These are phyloP conservation scores for Amaranthus hypochondriacus DNA, from an alignment of 148 eudicot species.

Conservation along the genomic window DNA sequence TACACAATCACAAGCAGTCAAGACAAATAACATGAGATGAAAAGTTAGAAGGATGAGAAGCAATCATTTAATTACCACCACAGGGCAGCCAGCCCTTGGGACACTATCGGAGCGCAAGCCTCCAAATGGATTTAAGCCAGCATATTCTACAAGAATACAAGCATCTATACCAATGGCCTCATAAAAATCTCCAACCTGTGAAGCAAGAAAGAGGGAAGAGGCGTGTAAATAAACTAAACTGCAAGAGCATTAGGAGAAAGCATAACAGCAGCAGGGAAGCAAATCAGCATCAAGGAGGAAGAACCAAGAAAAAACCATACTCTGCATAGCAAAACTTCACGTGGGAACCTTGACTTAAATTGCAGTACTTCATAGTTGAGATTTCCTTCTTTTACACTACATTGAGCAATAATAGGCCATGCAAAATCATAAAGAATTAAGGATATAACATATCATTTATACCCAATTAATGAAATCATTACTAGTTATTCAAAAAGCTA, in stretches of 20 bases:
- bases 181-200: constrained; percentile 90
- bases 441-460: neutral
- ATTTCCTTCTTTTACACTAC: constrained; percentile 90
- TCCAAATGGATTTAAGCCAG: constrained; percentile 95
- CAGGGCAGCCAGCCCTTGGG: constrained; percentile 98
- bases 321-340: constrained; percentile 91
- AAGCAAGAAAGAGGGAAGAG: constrained; percentile 2
- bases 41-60: constrained; percentile 7
- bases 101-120: constrained; percentile 91
- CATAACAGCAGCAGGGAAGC: neutral
- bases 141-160: constrained; percentile 92
- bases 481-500: neutral
- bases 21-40: constrained; percentile 4
- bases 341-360: constrained; percentile 95
- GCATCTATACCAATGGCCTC: constrained; percentile 98
- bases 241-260: constrained; percentile 8
- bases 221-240: neutral
- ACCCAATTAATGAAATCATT: neutral
- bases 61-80: constrained; percentile 52
- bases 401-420: constrained; percentile 16
- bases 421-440: constrained; percentile 6
- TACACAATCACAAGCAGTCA: neutral
- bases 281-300: neutral
- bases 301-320: constrained; percentile 39
- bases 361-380: constrained; percentile 89